A percentile compares a stretch with the other conserved stretches of the same genome.
Conservation (phyloP, 495 filamentous ascomycete genomes). For the Neurospora sp. region DNA sequence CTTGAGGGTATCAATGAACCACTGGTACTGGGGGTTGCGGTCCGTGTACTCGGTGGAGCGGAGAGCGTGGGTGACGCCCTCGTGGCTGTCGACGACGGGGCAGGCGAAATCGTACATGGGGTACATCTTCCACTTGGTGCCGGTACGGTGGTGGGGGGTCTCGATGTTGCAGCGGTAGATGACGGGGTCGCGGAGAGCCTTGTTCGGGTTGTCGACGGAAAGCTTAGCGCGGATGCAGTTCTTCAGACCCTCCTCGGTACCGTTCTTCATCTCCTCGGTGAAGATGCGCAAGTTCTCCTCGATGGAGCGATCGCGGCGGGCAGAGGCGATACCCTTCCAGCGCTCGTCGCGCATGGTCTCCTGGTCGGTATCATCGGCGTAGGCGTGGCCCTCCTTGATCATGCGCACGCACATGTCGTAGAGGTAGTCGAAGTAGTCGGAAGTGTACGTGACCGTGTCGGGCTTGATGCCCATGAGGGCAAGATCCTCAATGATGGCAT, state of each 20-base stretch:
- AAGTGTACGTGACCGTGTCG: conserved; percentile 68
- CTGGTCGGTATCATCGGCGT: conserved; percentile 82
- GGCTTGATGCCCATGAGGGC: conserved; percentile 77
- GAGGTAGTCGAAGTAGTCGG: conserved; percentile 83
- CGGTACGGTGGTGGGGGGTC: conserved; percentile 79
- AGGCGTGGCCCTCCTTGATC: conserved; percentile 77
- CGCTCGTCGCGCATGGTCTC: conserved; percentile 76
- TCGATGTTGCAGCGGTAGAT: conserved; percentile 82
- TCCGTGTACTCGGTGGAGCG: conserved; percentile 96
- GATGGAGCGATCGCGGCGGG: conserved; percentile 61
- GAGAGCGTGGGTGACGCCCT: conserved; percentile 91
- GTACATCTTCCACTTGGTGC: conserved; percentile 85
- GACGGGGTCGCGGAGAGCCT: conserved; percentile 81
- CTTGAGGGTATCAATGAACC: conserved; percentile 80
- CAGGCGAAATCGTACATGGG: conserved; percentile 93
- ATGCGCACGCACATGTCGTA: conserved; percentile 67
- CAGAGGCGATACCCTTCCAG: conserved; percentile 63
- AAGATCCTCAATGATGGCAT: conserved; percentile 79
- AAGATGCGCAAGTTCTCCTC: conserved; percentile 75
- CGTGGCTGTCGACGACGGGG: conserved; percentile 80
- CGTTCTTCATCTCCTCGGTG: conserved; percentile 74
- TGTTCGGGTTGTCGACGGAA: conserved; percentile 71
- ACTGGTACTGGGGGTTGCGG: conserved; percentile 93
- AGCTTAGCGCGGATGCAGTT: conserved; percentile 90
- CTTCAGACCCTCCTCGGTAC: conserved; percentile 59